phyloP scores from a whole-genome alignment of 1,284 basidiomycete species.

The Volvariella surrecta region DNA sequence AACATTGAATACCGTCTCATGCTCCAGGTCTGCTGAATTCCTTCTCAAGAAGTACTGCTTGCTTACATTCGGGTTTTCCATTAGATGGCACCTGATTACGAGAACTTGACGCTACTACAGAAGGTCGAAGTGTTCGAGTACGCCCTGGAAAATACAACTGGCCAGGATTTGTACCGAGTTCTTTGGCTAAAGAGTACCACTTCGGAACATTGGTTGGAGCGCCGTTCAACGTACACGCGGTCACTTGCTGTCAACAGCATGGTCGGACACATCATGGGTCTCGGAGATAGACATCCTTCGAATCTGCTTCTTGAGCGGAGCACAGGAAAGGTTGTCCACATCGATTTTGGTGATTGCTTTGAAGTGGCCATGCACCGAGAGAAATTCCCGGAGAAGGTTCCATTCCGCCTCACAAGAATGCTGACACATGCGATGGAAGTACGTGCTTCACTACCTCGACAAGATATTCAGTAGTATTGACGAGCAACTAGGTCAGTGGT shows the following conservation, averaged over 20 bases:
- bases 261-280: conserved; percentile 95
- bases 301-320: conserved; percentile 91
- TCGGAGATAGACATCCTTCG: conserved; percentile 98
- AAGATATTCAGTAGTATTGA: conserved; percentile 10
- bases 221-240: conserved; percentile 93
- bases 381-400: conserved; percentile 99
- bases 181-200: conserved; percentile 94
- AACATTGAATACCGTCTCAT: conserved; percentile 99
- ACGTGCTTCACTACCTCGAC: conserved; percentile 14
- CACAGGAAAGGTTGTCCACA: conserved; percentile 94
- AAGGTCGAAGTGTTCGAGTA: conserved; percentile 99
- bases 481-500: conserved; percentile 70
- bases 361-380: conserved; percentile 94
- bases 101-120: conserved; percentile 88
- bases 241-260: conserved; percentile 95
- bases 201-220: conserved; percentile 97
- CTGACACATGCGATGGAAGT: conserved; percentile 99
- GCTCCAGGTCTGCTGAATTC: conserved; percentile 60
- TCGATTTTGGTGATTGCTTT: conserved; percentile 96
- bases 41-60: neutral
- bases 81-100: conserved; percentile 99
- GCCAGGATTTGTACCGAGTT: conserved; percentile 97
- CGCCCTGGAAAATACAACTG: conserved; percentile 96
- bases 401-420: conserved; percentile 98
- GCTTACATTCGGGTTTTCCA: conserved; percentile 6